These are phyloP conservation scores for Naganishia cerealis DNA, from an alignment of 1,284 basidiomycete genomes.

Conservation along the genomic window DNA sequence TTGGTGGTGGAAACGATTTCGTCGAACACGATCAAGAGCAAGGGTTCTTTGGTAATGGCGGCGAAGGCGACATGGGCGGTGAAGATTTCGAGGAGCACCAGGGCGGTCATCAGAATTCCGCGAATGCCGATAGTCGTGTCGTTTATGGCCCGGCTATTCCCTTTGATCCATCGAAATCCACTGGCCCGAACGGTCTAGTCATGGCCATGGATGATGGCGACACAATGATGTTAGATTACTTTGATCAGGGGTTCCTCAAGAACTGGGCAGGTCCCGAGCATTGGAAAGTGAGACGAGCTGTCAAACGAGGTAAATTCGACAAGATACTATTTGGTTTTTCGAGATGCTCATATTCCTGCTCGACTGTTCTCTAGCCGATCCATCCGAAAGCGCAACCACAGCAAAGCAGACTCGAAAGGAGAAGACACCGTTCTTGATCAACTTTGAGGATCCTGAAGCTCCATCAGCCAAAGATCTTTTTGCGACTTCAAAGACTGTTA, in stretches of 20 bases:
- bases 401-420: slow-evolving; percentile 60
- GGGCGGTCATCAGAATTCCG: slow-evolving; percentile 35
- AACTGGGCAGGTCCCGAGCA: slow-evolving; percentile 99
- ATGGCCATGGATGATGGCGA: slow-evolving; percentile 69
- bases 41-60: slow-evolving; percentile 44
- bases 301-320: slow-evolving; percentile 67
- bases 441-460: slow-evolving; percentile 67
- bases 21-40: slow-evolving; percentile 69
- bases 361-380: slow-evolving; percentile 10
- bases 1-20: slow-evolving; percentile 69
- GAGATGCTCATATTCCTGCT: not conserved
- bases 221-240: slow-evolving; percentile 81
- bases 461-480: slow-evolving; percentile 78
- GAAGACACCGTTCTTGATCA: slow-evolving; percentile 85
- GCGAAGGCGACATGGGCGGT: slow-evolving; percentile 57
- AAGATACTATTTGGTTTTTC: not conserved
- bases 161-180: slow-evolving; percentile 73
- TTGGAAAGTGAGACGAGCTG: slow-evolving; percentile 83
- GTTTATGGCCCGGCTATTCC: slow-evolving; percentile 55
- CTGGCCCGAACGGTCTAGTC: slow-evolving; percentile 73
- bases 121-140: not conserved
- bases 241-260: slow-evolving; percentile 83
- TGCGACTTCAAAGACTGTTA: slow-evolving; percentile 66
- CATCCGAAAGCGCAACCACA: slow-evolving; percentile 58
- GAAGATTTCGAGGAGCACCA: slow-evolving; percentile 52